Conservation (phyloP, 306 rosid genomes). For the Hippophae rhamnoides region DNA sequence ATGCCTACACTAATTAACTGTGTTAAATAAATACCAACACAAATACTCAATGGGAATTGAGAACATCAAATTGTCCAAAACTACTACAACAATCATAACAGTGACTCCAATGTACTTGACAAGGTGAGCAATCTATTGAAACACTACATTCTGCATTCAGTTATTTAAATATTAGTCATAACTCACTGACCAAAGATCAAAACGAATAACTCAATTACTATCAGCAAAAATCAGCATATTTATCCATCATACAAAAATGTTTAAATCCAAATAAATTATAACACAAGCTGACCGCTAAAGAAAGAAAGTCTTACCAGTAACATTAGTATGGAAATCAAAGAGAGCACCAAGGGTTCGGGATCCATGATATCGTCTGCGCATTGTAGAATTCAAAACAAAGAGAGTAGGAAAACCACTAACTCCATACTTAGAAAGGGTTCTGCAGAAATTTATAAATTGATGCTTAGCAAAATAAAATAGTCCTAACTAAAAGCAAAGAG, state of each 20-base stretch:
- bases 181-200: too few species aligned
- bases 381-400: conserved; percentile 74
- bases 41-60: background rate
- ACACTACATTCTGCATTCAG: too few species aligned
- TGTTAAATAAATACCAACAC: background rate
- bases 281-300: background rate
- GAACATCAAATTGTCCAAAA: too few species aligned
- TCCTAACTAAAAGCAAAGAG: background rate
- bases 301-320: conserved; percentile 56
- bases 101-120: too few species aligned
- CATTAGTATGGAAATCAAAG: conserved; percentile 55
- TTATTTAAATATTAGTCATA: too few species aligned
- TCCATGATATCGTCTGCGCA: conserved; percentile 79
- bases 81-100: too few species aligned
- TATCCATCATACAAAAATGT: too few species aligned
- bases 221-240: too few species aligned
- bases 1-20: conserved; percentile 41
- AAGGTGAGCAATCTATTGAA: too few species aligned
- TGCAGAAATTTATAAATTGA: conserved; percentile 26
- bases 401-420: conserved; percentile 95
- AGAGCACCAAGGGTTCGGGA: conserved; percentile 67
- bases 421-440: conserved; percentile 87
- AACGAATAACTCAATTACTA: too few species aligned
- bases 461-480: background rate
- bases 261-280: too few species aligned